Evolutionary conservation across 2,329 filamentous ascomycete species (phyloP).

Genomic region (Xylariaceae sp.): DNA sequence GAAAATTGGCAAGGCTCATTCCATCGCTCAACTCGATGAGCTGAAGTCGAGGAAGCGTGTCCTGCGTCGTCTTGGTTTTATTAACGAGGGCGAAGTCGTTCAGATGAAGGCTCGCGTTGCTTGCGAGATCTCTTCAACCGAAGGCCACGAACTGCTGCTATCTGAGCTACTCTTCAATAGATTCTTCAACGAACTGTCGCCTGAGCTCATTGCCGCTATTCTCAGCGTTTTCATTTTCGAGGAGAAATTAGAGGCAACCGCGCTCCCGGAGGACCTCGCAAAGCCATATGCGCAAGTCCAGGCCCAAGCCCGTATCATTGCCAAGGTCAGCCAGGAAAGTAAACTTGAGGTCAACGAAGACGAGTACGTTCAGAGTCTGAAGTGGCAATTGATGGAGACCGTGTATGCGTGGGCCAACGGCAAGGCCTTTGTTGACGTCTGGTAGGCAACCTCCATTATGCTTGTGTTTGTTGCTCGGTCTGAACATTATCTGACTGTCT

Average conservation of each 20-base stretch:
- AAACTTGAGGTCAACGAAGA: slow-evolving; percentile 94
- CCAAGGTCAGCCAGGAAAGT: slow-evolving; percentile 91
- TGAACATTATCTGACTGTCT: slow-evolving; percentile 20
- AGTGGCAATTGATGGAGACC: slow-evolving; percentile 96
- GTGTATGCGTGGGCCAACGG: slow-evolving; percentile 90
- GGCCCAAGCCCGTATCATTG: slow-evolving; percentile 79
- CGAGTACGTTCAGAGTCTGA: slow-evolving; percentile 84
- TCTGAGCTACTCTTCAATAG: slow-evolving; percentile 93
- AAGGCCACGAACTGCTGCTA: slow-evolving; percentile 88
- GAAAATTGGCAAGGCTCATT: slow-evolving; percentile 77
- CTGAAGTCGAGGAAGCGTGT: slow-evolving; percentile 95
- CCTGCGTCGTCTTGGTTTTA: slow-evolving; percentile 87
- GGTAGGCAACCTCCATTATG: slow-evolving; percentile 58
- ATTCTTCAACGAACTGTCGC: slow-evolving; percentile 93
- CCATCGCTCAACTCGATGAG: slow-evolving; percentile 90
- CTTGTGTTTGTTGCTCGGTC: slow-evolving; percentile 2
- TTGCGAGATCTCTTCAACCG: slow-evolving; percentile 90
- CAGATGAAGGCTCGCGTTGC: slow-evolving; percentile 96
- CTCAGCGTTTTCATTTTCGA: slow-evolving; percentile 97
- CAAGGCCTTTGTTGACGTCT: slow-evolving; percentile 86
- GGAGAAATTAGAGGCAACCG: slow-evolving; percentile 79
- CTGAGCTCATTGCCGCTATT: slow-evolving; percentile 80
- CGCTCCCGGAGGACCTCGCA: slow-evolving; percentile 76
- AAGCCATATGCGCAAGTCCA: slow-evolving; percentile 87
- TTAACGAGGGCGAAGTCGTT: slow-evolving; percentile 92